These are phyloP conservation scores for Hortiboletus flavorubellus DNA, from an alignment of 768 basidiomycete genomes.

Conservation along the genomic window DNA sequence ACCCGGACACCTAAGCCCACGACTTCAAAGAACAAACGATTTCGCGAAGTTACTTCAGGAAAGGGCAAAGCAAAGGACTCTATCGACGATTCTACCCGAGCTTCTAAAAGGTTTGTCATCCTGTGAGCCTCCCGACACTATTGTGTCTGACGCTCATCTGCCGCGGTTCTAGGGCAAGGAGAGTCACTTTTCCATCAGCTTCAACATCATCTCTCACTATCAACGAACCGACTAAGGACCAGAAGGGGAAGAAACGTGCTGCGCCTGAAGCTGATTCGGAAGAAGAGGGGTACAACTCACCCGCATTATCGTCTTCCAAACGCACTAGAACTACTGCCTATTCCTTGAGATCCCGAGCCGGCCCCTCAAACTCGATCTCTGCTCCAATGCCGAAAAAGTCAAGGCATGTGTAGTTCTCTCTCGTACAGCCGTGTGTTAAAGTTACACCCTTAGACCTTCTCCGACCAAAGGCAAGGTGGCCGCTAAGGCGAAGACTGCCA, in stretches of 20 bases:
- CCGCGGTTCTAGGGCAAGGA: constrained; percentile 51
- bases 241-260: constrained; percentile 93
- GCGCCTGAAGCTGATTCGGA: constrained; percentile 66
- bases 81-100: constrained; percentile 47
- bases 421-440: constrained; percentile 11
- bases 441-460: constrained; percentile 38
- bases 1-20: constrained; percentile 41
- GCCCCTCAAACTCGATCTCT: constrained; percentile 39
- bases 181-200: constrained; percentile 44
- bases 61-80: constrained; percentile 68
- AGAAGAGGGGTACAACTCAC: constrained; percentile 53
- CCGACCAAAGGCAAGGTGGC: constrained; percentile 58
- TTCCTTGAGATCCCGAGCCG: constrained; percentile 61
- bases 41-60: constrained; percentile 44
- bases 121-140: constrained; percentile 29
- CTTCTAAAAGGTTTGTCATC: constrained; percentile 59
- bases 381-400: constrained; percentile 74
- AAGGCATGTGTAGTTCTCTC: constrained; percentile 40
- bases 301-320: constrained; percentile 52
- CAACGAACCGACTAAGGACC: constrained; percentile 72
- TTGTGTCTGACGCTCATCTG: constrained; percentile 27
- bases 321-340: constrained; percentile 61
- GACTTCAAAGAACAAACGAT: constrained; percentile 45
- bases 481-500: constrained; percentile 53
- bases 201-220: constrained; percentile 53